Conservation (phyloP, 164 flowering plant genomes). For the Dillenia suffruticosa region DNA sequence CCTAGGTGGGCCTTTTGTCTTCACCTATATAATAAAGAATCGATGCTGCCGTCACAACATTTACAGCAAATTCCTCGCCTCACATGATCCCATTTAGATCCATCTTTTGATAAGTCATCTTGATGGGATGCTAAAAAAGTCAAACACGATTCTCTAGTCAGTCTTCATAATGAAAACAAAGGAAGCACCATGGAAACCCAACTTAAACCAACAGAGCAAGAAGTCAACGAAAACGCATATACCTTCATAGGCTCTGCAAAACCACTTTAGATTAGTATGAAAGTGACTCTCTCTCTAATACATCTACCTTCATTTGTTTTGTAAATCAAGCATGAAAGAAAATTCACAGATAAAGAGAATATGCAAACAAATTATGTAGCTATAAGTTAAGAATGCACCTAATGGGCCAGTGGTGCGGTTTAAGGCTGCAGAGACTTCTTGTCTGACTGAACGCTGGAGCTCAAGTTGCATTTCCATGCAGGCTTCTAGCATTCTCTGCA, state of each 20-base stretch:
- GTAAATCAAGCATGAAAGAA: no score
- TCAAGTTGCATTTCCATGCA: conserved; percentile 99
- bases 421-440: conserved; percentile 89
- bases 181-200: no score
- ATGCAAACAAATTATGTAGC: no score
- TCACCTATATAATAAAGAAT: conserved; percentile 91
- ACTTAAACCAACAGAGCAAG: no score
- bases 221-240: no score
- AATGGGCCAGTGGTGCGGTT: conserved; percentile 51
- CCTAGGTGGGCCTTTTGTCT: background rate
- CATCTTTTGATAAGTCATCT: conserved; percentile 41
- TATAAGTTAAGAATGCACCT: conserved; percentile 32
- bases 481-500: conserved; percentile 94
- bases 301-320: no score
- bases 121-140: background rate
- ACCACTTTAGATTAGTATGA: no score
- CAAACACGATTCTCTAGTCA: background rate
- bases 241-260: no score
- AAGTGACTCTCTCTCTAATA: no score
- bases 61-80: conserved; percentile 88
- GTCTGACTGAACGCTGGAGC: conserved; percentile 90
- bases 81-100: conserved; percentile 73
- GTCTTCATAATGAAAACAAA: background rate
- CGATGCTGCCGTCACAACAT: conserved; percentile 67
- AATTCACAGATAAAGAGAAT: no score